phyloP scores from a whole-genome alignment of 768 basidiomycete genomes.

The Dendrothele bispora region DNA sequence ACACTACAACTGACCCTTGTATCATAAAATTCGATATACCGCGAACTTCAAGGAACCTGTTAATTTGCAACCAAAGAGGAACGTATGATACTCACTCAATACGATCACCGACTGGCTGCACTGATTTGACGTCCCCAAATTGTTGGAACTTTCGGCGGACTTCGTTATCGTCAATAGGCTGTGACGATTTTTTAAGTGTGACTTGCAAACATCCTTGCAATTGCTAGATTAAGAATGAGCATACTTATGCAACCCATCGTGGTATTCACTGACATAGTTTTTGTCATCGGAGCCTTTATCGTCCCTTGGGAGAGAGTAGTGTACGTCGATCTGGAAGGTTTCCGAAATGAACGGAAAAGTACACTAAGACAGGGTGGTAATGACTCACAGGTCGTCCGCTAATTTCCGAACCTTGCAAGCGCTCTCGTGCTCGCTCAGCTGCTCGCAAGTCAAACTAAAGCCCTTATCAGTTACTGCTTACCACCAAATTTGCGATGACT shows the following conservation, averaged over 20 bases:
- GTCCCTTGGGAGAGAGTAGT: constrained; percentile 92
- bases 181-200: constrained; percentile 67
- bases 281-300: constrained; percentile 83
- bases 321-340: constrained; percentile 85
- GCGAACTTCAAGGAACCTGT: constrained; percentile 52
- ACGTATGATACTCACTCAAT: constrained; percentile 45
- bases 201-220: constrained; percentile 85
- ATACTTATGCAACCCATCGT: not conserved
- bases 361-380: not conserved
- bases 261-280: constrained; percentile 46
- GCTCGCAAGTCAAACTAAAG: constrained; percentile 89
- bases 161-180: constrained; percentile 80
- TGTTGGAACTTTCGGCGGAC: constrained; percentile 83
- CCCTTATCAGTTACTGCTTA: not conserved
- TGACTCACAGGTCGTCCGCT: constrained; percentile 84
- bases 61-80: not conserved
- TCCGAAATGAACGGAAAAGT: constrained; percentile 4
- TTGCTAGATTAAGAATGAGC: constrained; percentile 42
- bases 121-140: constrained; percentile 87
- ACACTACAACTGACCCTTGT: constrained; percentile 55
- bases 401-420: constrained; percentile 86
- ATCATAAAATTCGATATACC: constrained; percentile 94
- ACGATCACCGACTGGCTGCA: constrained; percentile 65
- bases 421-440: constrained; percentile 89
- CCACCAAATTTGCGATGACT: constrained; percentile 36